Evolutionary conservation across 345 rosid genomes (phyloP).

Genomic region (Eucalyptus sp.): DNA sequence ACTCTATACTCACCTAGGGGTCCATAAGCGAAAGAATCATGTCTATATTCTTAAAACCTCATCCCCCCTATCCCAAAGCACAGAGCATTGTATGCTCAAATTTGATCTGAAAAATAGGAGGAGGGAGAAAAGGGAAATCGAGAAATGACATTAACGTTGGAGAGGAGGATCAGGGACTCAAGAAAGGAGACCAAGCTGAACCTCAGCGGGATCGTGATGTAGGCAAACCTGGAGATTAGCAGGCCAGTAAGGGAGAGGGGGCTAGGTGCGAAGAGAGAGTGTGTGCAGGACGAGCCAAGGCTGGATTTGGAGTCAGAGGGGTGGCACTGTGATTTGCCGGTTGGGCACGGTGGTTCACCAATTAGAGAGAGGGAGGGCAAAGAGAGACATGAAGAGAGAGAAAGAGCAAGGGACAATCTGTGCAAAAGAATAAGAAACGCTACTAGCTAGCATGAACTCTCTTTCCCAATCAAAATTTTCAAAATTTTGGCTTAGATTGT

Average conservation of each 20-base stretch:
- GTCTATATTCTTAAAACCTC: background rate
- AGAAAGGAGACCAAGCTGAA: slow-evolving; percentile 78
- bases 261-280: background rate
- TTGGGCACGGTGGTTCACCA: fast-evolving
- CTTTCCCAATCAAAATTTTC: too few relatives aligned
- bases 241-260: slow-evolving; percentile 85
- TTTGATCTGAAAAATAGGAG: background rate
- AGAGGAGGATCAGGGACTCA: slow-evolving; percentile 86
- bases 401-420: too few relatives aligned
- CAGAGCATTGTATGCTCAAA: background rate
- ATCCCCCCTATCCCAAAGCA: background rate
- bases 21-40: background rate
- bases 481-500: too few relatives aligned
- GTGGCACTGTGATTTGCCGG: too few relatives aligned
- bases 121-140: background rate
- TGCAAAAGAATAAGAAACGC: too few relatives aligned
- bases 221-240: slow-evolving; percentile 79
- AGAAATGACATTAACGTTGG: slow-evolving; percentile 74
- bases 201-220: slow-evolving; percentile 65
- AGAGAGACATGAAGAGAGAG: fast-evolving
- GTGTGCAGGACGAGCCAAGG: too few relatives aligned
- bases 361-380: fast-evolving
- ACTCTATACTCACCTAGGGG: background rate
- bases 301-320: fast-evolving
- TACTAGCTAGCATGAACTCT: too few relatives aligned